A percentile compares a stretch with the other conserved stretches of the same genome.
Evolutionary conservation across 1,284 basidiomycete genomes (phyloP).

Genomic region (Pholiota adiposa): DNA sequence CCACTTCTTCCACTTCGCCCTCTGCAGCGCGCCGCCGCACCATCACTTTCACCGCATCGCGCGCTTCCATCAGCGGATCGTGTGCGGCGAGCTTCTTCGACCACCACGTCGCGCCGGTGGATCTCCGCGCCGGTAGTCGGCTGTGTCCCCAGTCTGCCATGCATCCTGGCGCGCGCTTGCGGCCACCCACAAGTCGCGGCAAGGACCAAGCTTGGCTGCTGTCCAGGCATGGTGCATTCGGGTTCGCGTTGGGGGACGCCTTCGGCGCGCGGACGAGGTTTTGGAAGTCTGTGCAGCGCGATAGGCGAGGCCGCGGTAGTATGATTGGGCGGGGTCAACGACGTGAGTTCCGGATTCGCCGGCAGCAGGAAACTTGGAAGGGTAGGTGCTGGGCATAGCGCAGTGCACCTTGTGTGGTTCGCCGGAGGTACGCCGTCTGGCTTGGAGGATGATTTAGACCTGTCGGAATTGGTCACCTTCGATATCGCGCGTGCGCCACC

Average conservation of each 20-base stretch:
- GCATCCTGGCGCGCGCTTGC: constrained; percentile 79
- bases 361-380: constrained; percentile 98
- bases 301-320: constrained; percentile 87
- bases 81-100: constrained; percentile 38
- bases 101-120: constrained; percentile 29
- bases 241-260: constrained; percentile 60
- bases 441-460: constrained; percentile 89
- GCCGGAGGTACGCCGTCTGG: constrained; percentile 90
- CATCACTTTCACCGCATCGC: constrained; percentile 35
- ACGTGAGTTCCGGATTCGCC: constrained; percentile 94
- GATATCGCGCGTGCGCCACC: constrained; percentile 95
- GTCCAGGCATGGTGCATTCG: constrained; percentile 88
- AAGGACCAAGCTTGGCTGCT: constrained; percentile 96
- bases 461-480: constrained; percentile 95
- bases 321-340: constrained; percentile 91
- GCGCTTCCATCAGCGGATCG: constrained; percentile 37
- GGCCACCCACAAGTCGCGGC: constrained; percentile 91
- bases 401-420: constrained; percentile 74
- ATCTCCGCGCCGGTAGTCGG: constrained; percentile 31
- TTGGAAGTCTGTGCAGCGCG: constrained; percentile 76
- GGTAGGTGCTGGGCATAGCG: constrained; percentile 91
- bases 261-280: constrained; percentile 74
- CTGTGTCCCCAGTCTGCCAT: constrained; percentile 56
- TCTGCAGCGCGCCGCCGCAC: constrained; percentile 32
- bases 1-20: constrained; percentile 37